Conservation (phyloP, 2,329 filamentous ascomycete genomes). For the Xylariaceae sp. region DNA sequence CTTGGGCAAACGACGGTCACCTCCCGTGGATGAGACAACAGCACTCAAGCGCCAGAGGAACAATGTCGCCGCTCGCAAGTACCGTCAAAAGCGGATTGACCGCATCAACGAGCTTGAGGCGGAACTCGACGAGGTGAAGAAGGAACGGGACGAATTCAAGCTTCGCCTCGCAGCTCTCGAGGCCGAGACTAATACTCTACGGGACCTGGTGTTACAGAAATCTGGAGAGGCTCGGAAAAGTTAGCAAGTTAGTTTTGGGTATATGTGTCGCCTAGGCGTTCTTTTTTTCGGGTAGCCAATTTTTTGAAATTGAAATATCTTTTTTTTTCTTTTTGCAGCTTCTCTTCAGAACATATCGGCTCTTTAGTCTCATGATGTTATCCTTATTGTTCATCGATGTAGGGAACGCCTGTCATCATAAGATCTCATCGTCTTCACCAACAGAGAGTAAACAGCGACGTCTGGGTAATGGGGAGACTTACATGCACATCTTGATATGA, state of each 20-base stretch:
- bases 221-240: constrained; percentile 24
- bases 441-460: too few species aligned
- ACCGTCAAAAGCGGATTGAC: constrained; percentile 65
- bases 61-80: constrained; percentile 65
- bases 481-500: neutral
- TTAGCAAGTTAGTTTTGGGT: constrained; percentile 12
- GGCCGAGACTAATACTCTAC: constrained; percentile 58
- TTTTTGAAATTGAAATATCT: constrained; percentile 11
- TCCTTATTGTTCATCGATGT: constrained; percentile 24
- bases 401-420: constrained; percentile 32
- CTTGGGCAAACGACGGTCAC: constrained; percentile 28
- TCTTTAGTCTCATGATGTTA: constrained; percentile 25
- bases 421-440: neutral
- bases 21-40: constrained; percentile 30
- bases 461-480: constrained; percentile 3
- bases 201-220: constrained; percentile 41
- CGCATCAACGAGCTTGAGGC: constrained; percentile 58
- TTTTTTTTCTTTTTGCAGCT: constrained; percentile 6
- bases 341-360: constrained; percentile 32
- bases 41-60: constrained; percentile 59
- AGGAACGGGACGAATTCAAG: constrained; percentile 59
- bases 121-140: constrained; percentile 52
- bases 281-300: constrained; percentile 18
- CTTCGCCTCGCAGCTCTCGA: constrained; percentile 59
- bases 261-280: constrained; percentile 11